These are phyloP conservation scores for Fusarium chlamydosporum DNA, from an alignment of 2,329 filamentous ascomycete genomes.

Conservation along the genomic window DNA sequence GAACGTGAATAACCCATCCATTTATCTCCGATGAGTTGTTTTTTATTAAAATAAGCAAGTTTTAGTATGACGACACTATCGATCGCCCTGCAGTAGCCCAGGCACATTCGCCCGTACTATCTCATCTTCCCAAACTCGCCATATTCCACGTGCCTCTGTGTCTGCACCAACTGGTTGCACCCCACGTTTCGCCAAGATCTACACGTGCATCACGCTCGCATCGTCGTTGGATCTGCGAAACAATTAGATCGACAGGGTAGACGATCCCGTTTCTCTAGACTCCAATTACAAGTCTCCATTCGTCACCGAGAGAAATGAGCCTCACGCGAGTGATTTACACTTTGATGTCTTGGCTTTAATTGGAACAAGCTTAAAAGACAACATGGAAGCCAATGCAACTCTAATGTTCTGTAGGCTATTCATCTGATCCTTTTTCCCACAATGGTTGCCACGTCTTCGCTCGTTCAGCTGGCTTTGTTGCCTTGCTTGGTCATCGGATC, in stretches of 20 bases:
- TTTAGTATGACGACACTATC: too few relatives aligned
- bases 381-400: constrained; percentile 18
- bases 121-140: constrained; percentile 5
- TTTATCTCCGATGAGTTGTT: not conserved
- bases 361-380: constrained; percentile 38
- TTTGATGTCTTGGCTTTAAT: constrained; percentile 9
- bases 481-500: constrained; percentile 38
- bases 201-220: constrained; percentile 37
- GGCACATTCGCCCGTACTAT: not conserved
- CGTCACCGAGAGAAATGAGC: constrained; percentile 40
- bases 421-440: not conserved
- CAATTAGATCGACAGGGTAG: constrained; percentile 12
- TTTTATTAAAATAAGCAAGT: not conserved
- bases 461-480: constrained; percentile 42
- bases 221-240: constrained; percentile 39
- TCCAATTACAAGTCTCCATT: constrained; percentile 21
- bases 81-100: not conserved
- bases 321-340: constrained; percentile 35
- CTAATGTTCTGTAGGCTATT: not conserved
- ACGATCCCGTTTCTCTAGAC: constrained; percentile 19
- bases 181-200: constrained; percentile 24
- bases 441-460: constrained; percentile 38
- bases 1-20: not conserved
- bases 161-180: constrained; percentile 1
- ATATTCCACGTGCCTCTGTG: constrained; percentile 35